phyloP scores from a whole-genome alignment of 352 stramenopile genomes.

The Thalassiosira livingstoniorum region DNA sequence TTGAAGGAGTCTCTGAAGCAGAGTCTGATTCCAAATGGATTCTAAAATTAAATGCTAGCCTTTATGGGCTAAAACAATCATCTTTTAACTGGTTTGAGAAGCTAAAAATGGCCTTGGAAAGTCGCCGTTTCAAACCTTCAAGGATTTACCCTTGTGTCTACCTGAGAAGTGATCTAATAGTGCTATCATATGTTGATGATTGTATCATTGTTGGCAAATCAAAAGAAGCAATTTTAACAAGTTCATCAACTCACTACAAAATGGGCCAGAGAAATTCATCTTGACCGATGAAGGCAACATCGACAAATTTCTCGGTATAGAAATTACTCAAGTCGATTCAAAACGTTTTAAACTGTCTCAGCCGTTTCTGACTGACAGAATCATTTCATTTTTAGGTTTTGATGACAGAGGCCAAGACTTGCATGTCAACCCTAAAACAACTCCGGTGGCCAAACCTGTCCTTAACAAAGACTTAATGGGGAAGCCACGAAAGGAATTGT shows the following conservation, averaged over 20 bases:
- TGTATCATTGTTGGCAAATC: slow-evolving; percentile 12
- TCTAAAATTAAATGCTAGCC: neutral
- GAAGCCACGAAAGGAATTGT: neutral
- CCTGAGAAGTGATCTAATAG: neutral
- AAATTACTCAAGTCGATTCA: neutral
- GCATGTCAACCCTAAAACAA: slow-evolving; percentile 3
- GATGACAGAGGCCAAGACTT: neutral
- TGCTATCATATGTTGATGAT: neutral
- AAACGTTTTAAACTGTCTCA: neutral
- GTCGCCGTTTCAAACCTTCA: neutral
- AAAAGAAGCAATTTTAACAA: no score
- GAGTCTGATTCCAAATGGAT: neutral
- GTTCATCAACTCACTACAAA: neutral
- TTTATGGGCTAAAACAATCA: neutral
- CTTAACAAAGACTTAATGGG: slow-evolving; percentile 7
- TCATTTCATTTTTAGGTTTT: neutral
- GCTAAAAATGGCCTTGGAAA: neutral
- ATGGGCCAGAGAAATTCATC: neutral
- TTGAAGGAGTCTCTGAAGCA: neutral
- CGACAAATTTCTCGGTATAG: neutral
- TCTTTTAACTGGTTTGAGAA: slow-evolving; percentile 5
- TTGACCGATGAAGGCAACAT: neutral
- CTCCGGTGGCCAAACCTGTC: slow-evolving; percentile 13
- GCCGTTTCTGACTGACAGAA: slow-evolving; percentile 9
- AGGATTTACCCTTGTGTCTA: neutral